These are phyloP conservation scores for Exophiala calicioides DNA, from an alignment of 2,329 filamentous ascomycete genomes.

Conservation along the genomic window DNA sequence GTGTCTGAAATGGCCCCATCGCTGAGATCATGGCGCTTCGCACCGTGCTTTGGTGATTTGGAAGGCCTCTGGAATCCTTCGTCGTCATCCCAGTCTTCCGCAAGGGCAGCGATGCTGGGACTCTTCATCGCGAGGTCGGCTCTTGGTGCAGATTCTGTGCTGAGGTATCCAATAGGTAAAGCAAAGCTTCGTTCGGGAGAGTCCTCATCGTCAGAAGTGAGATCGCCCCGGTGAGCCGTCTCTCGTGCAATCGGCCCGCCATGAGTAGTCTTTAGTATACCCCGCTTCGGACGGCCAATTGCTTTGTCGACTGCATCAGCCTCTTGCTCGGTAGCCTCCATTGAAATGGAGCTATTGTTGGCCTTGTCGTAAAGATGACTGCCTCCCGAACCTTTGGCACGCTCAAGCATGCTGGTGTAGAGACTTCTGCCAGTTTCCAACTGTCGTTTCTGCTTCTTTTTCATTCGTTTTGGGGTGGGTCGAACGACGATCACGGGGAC, in stretches of 20 bases:
- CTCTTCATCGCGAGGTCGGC: slow-evolving; percentile 31
- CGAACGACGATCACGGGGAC: slow-evolving; percentile 91
- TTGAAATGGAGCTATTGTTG: slow-evolving; percentile 20
- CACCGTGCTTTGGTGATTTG: slow-evolving; percentile 7
- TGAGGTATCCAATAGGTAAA: slow-evolving; percentile 30
- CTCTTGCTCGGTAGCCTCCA: slow-evolving; percentile 48
- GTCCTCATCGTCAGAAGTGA: slow-evolving; percentile 29
- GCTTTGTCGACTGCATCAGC: slow-evolving; percentile 53
- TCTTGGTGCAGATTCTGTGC: slow-evolving; percentile 25
- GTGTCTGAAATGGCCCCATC: slow-evolving; percentile 21
- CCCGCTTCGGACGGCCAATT: slow-evolving; percentile 42
- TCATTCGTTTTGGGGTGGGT: slow-evolving; percentile 80
- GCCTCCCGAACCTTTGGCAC: slow-evolving; percentile 55
- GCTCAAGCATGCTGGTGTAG: slow-evolving; percentile 75
- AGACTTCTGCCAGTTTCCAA: slow-evolving; percentile 74
- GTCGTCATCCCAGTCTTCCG: slow-evolving; percentile 25
- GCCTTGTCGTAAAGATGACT: slow-evolving; percentile 54
- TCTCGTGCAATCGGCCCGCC: slow-evolving; percentile 28
- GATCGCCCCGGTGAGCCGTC: slow-evolving; percentile 24
- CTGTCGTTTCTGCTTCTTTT: slow-evolving; percentile 83
- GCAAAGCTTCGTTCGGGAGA: slow-evolving; percentile 26
- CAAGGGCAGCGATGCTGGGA: slow-evolving; percentile 29
- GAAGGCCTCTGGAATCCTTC: slow-evolving; percentile 1
- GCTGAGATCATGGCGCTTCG: slow-evolving; percentile 13
- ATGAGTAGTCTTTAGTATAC: slow-evolving; percentile 29